Percentiles rank a stretch among this genome's conserved stretches.
Conservation (phyloP, 2,329 filamentous ascomycete genomes). For the Talaromyces piceae region DNA sequence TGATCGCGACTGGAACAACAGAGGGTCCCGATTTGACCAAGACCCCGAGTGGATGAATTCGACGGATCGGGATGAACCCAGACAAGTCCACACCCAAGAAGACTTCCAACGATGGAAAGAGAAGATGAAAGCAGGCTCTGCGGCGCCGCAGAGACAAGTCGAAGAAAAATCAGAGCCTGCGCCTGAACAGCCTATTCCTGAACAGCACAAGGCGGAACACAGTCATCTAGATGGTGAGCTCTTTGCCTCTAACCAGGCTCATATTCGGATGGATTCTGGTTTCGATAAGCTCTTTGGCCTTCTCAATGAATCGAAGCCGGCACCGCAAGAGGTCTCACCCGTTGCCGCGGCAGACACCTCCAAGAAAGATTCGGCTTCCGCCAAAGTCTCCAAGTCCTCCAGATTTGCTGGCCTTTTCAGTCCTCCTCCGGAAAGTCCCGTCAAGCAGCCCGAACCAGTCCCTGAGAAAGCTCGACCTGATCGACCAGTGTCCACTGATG, state of each 20-base stretch:
- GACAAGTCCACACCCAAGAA: conserved; percentile 61
- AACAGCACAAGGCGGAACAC: conserved; percentile 31
- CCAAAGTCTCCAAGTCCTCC: conserved; percentile 62
- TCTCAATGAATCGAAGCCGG: conserved; percentile 45
- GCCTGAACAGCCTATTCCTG: conserved; percentile 15
- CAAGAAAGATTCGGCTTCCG: conserved; percentile 35
- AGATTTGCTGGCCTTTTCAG: conserved; percentile 79
- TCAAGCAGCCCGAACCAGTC: conserved; percentile 23
- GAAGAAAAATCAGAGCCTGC: conserved; percentile 40
- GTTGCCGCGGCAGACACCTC: conserved; percentile 31
- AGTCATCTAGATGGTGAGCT: conserved; percentile 43
- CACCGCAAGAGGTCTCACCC: conserved; percentile 26
- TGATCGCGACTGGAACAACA: conserved; percentile 49
- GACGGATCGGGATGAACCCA: conserved; percentile 57
- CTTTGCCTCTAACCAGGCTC: conserved; percentile 48
- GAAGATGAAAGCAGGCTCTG: conserved; percentile 65
- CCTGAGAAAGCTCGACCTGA: conserved; percentile 16
- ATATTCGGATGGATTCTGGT: conserved; percentile 57
- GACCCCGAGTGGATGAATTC: conserved; percentile 90
- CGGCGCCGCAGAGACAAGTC: conserved; percentile 20
- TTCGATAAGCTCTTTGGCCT: conserved; percentile 72
- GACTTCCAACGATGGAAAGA: conserved; percentile 96
- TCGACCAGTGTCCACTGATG: conserved; percentile 43
- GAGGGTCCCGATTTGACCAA: conserved; percentile 53
- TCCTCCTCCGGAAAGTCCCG: conserved; percentile 49